These are phyloP conservation scores for Nymphaea thermarum DNA, from an alignment of 164 flowering plant genomes.

Conservation along the genomic window DNA sequence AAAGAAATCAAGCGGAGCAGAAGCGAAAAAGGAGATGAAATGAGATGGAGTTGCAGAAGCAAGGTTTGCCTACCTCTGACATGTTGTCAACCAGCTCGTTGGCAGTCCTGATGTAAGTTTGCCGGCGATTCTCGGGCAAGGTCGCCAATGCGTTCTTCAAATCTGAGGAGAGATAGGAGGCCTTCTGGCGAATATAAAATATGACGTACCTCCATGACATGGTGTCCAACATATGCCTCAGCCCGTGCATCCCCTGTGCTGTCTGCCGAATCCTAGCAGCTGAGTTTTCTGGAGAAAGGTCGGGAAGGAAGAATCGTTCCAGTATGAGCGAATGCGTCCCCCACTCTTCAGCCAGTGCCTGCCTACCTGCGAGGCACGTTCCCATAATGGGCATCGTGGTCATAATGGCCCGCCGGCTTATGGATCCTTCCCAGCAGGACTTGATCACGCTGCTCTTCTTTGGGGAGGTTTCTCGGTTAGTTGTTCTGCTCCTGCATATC, in stretches of 20 bases:
- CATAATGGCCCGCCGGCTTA: no score
- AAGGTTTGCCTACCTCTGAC: slow-evolving; percentile 36
- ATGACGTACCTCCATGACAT: slow-evolving; percentile 81
- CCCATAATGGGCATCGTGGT: no score
- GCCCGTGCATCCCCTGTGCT: slow-evolving; percentile 61
- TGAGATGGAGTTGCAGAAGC: not conserved
- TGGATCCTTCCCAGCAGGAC: no score
- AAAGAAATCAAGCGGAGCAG: no score
- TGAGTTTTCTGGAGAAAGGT: slow-evolving; percentile 77
- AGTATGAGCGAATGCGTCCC: slow-evolving; percentile 56
- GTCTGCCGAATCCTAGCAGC: slow-evolving; percentile 68
- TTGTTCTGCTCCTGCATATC: no score
- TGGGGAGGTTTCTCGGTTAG: no score
- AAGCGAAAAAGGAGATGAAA: no score
- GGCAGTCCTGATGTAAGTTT: slow-evolving; percentile 41
- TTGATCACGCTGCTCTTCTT: no score
- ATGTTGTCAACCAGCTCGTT: slow-evolving; percentile 78
- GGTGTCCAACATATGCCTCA: slow-evolving; percentile 73
- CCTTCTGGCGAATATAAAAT: slow-evolving; percentile 58
- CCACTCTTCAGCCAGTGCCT: slow-evolving; percentile 52
- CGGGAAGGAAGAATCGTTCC: slow-evolving; percentile 61
- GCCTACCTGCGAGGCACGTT: not conserved
- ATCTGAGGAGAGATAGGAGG: slow-evolving; percentile 60
- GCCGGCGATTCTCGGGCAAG: slow-evolving; percentile 37
- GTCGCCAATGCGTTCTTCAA: slow-evolving; percentile 47